Percentiles rank a stretch among this genome's conserved stretches.
phyloP scores from a whole-genome alignment of 208 protist species.

The Perkinsela sp. region DNA sequence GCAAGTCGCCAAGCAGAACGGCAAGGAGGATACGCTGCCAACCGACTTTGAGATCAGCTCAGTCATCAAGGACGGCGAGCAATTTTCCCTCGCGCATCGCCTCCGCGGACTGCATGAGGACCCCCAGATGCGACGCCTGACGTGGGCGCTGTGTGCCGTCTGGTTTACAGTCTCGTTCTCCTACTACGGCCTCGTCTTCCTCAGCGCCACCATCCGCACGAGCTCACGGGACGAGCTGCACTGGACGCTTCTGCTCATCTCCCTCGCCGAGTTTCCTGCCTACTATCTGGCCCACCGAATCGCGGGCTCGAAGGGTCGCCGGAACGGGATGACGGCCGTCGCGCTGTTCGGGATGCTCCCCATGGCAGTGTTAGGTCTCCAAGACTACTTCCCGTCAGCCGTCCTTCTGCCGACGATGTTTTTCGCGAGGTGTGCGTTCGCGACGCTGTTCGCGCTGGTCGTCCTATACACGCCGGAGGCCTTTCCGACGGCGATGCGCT shows the following conservation, averaged over 20 bases:
- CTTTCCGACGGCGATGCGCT: conserved; percentile 3
- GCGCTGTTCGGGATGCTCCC: background rate
- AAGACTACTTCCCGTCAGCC: background rate
- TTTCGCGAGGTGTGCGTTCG: background rate
- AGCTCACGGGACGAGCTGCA: background rate
- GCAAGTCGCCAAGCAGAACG: background rate
- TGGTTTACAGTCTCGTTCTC: conserved; percentile 4
- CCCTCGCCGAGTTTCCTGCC: background rate
- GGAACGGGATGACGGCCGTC: background rate
- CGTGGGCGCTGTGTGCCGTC: background rate
- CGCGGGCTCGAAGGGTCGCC: background rate
- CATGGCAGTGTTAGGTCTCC: background rate
- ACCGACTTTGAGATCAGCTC: background rate
- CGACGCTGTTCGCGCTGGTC: conserved; percentile 1
- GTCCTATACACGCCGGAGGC: conserved; percentile 5
- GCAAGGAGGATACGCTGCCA: background rate
- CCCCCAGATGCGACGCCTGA: background rate
- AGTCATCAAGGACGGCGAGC: background rate
- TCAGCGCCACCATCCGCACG: background rate
- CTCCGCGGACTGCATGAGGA: background rate
- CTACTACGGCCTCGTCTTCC: conserved; percentile 1
- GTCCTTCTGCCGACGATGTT: background rate
- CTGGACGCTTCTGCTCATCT: background rate
- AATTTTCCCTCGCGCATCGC: background rate
- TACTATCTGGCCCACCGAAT: background rate